phyloP scores from a whole-genome alignment of 495 filamentous ascomycete species.

The Tricharina praecox region DNA sequence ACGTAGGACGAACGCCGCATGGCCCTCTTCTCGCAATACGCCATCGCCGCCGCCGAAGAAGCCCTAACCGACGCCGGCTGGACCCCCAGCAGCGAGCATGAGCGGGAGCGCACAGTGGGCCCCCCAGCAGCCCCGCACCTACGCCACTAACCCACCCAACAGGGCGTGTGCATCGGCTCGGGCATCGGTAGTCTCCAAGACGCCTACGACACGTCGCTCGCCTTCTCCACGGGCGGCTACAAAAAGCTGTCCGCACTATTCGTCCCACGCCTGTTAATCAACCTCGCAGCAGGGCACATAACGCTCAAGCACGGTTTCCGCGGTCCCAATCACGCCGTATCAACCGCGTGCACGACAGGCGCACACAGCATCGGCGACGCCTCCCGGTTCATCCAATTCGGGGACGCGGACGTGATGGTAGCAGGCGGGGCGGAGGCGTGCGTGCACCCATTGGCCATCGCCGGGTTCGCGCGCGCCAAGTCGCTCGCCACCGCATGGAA shows the following conservation, averaged over 20 bases:
- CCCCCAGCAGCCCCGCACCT: not conserved
- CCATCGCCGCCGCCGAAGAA: constrained; percentile 71
- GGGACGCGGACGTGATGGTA: constrained; percentile 87
- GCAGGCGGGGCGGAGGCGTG: constrained; percentile 89
- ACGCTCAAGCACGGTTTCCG: constrained; percentile 84
- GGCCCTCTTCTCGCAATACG: constrained; percentile 86
- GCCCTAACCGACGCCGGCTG: constrained; percentile 72
- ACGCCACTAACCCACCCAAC: not conserved
- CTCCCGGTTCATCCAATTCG: constrained; percentile 70
- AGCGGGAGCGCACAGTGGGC: constrained; percentile 49
- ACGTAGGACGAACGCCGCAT: constrained; percentile 52
- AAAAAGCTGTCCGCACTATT: constrained; percentile 85
- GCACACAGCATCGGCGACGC: constrained; percentile 91
- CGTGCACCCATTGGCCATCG: constrained; percentile 83
- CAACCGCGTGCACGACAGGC: constrained; percentile 89
- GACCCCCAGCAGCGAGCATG: constrained; percentile 43
- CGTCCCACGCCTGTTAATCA: constrained; percentile 81
- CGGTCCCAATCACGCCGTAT: constrained; percentile 80
- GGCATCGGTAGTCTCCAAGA: constrained; percentile 91
- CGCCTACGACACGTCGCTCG: constrained; percentile 63
- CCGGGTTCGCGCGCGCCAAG: constrained; percentile 74
- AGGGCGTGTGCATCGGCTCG: constrained; percentile 85
- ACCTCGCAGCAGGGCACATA: constrained; percentile 83
- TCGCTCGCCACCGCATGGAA: constrained; percentile 73
- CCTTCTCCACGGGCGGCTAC: constrained; percentile 47